phyloP scores from a whole-genome alignment of 2,329 filamentous ascomycete species.

The Tricladium varicosporioides region DNA sequence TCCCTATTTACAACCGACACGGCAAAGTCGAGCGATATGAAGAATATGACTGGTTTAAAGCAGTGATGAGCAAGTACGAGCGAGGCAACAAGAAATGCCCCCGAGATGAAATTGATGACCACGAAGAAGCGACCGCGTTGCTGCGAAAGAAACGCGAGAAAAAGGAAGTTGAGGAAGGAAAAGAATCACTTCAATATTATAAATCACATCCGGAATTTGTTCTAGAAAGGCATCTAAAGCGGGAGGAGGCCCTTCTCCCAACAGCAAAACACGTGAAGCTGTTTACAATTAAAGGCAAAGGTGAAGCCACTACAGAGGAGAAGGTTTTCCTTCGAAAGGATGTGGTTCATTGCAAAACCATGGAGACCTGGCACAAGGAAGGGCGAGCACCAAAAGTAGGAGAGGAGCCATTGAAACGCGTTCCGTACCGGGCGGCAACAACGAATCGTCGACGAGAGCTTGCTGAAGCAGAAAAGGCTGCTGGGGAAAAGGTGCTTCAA shows the following conservation, averaged over 20 bases:
- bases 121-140: conserved; percentile 77
- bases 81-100: conserved; percentile 49
- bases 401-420: conserved; percentile 75
- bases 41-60: conserved; percentile 85
- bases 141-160: conserved; percentile 70
- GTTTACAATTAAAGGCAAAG: conserved; percentile 75
- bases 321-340: conserved; percentile 79
- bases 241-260: conserved; percentile 82
- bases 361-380: conserved; percentile 97
- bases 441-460: conserved; percentile 84
- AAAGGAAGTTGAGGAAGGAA: conserved; percentile 70
- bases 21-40: conserved; percentile 78
- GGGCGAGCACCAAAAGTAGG: conserved; percentile 73
- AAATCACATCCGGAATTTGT: conserved; percentile 84
- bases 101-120: conserved; percentile 69
- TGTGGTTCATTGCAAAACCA: conserved; percentile 81
- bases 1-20: conserved; percentile 73
- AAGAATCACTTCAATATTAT: conserved; percentile 83
- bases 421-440: conserved; percentile 89
- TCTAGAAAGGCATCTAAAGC: conserved; percentile 79
- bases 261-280: conserved; percentile 67
- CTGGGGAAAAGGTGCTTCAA: conserved; percentile 80
- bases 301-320: conserved; percentile 69
- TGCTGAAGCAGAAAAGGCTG: conserved; percentile 73
- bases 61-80: conserved; percentile 71